Conservation (phyloP, 108 stramenopile genomes). For the Craspedostauros australis region DNA sequence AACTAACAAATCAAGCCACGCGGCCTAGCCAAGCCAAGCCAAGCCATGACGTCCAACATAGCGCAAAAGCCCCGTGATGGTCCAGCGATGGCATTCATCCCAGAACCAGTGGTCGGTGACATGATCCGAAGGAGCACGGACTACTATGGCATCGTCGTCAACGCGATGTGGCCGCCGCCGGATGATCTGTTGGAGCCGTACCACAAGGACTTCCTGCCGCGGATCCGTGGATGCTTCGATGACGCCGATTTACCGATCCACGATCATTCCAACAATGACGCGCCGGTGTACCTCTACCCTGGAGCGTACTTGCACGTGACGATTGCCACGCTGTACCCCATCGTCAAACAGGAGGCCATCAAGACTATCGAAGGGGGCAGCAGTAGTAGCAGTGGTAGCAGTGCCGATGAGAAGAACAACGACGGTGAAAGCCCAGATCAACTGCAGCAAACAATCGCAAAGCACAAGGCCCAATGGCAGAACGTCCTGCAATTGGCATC, state of each 20-base stretch:
- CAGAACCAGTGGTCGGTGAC: conserved; percentile 14
- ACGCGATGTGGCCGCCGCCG: conserved; percentile 21
- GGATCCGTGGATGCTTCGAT: conserved; percentile 28
- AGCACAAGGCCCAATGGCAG: background rate
- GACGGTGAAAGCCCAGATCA: background rate
- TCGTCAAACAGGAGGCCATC: background rate
- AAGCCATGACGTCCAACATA: too few species aligned
- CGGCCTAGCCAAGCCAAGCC: background rate
- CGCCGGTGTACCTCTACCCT: conserved; percentile 34
- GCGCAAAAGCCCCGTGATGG: conserved; percentile 18
- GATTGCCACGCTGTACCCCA: conserved; percentile 28
- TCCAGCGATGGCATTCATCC: conserved; percentile 22
- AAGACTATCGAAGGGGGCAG: background rate
- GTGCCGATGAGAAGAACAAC: background rate
- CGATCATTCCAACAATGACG: background rate
- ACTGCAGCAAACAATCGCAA: conserved; percentile 3
- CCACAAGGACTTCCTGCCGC: conserved; percentile 15
- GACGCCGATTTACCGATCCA: conserved; percentile 4
- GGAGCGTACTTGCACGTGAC: conserved; percentile 30
- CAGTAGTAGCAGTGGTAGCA: background rate
- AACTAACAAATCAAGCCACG: background rate
- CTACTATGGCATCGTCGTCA: conserved; percentile 37
- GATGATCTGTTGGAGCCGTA: conserved; percentile 1
- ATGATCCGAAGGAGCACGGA: conserved; percentile 3
- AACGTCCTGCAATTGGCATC: conserved; percentile 17